Conservation (phyloP, 345 rosid species). For the Gossypium rotundifolium region DNA sequence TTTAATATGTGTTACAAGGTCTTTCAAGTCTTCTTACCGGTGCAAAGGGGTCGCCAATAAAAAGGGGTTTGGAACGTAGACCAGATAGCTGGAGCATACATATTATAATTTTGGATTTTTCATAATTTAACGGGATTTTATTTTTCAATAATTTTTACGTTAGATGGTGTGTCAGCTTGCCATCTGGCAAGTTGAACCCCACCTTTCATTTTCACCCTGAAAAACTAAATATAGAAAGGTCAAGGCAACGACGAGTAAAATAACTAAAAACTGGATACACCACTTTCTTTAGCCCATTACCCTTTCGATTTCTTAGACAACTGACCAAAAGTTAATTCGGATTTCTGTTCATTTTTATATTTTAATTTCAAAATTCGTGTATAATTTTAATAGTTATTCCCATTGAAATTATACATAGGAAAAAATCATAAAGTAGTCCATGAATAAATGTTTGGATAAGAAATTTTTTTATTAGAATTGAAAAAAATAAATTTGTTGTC, state of each 20-base stretch:
- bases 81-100: slow-evolving; percentile 13
- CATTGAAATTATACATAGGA: not conserved
- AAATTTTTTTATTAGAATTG: not conserved
- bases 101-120: not conserved
- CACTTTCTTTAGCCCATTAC: not conserved
- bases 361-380: too few species aligned
- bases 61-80: slow-evolving; percentile 62
- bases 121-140: slow-evolving; percentile 5
- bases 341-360: too few species aligned
- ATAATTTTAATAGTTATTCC: too few species aligned
- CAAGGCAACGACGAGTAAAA: not conserved
- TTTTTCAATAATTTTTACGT: slow-evolving; percentile 28
- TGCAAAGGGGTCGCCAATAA: slow-evolving; percentile 63
- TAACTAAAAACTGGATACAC: too few species aligned
- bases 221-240: not conserved
- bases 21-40: slow-evolving; percentile 39
- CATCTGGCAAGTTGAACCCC: slow-evolving; percentile 22
- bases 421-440: not conserved
- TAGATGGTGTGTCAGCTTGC: slow-evolving; percentile 54
- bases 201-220: not conserved
- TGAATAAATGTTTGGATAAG: not conserved
- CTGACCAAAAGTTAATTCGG: too few species aligned
- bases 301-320: too few species aligned
- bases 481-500: not conserved
- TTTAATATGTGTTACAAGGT: not conserved